Conservation (phyloP, 306 rosid species). For the Quercus bicolor region DNA sequence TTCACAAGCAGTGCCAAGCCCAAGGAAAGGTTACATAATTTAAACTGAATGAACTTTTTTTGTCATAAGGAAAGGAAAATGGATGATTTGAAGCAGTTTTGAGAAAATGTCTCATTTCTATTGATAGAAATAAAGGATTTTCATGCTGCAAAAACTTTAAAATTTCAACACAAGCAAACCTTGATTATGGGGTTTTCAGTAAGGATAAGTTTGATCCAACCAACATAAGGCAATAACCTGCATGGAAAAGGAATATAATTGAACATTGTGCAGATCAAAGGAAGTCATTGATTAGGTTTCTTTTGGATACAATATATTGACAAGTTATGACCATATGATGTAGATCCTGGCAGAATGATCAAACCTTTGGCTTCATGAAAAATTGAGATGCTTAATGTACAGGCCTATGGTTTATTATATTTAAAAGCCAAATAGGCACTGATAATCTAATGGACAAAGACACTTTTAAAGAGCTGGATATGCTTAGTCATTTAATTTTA, state of each 20-base stretch:
- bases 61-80: not conserved
- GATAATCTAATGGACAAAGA: not conserved
- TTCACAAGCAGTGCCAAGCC: not conserved
- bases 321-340: too few relatives aligned
- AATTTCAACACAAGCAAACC: conserved; percentile 41
- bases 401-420: too few relatives aligned
- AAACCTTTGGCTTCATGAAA: too few relatives aligned
- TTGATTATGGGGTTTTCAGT: conserved; percentile 64
- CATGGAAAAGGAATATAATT: conserved; percentile 8
- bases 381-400: too few relatives aligned
- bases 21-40: not conserved
- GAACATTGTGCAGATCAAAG: not conserved
- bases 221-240: conserved; percentile 74
- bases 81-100: not conserved
- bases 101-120: not conserved
- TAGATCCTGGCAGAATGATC: too few relatives aligned
- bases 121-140: not conserved
- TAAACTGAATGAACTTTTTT: not conserved
- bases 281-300: not conserved
- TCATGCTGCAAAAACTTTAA: not conserved
- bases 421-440: too few relatives aligned
- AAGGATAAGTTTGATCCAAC: conserved; percentile 67
- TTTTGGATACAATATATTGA: not conserved
- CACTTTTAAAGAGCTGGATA: not conserved
- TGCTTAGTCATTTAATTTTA: not conserved